Conservation (phyloP, 2,329 filamentous ascomycete species). For the Colletotrichum sp. region DNA sequence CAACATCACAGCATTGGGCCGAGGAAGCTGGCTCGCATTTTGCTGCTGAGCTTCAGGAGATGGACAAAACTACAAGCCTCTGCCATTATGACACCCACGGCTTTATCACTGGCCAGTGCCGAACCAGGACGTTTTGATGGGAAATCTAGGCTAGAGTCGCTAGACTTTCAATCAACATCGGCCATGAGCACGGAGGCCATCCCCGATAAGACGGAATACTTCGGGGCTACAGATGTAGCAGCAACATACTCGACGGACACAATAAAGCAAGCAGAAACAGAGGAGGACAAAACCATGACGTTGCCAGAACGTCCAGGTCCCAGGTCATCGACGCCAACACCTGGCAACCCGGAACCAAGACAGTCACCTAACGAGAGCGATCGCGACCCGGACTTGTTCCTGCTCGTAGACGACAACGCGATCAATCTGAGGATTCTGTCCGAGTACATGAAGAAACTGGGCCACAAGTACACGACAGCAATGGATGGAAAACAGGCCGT, state of each 20-base stretch:
- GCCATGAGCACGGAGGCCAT: background rate
- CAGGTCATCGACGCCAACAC: background rate
- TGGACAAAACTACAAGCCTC: constrained; percentile 24
- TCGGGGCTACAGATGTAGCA: background rate
- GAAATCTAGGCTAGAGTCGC: background rate
- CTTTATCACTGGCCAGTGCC: background rate
- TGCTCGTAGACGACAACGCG: constrained; percentile 46
- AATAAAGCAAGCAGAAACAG: background rate
- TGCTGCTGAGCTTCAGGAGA: constrained; percentile 29
- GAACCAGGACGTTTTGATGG: background rate
- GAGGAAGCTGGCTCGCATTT: constrained; percentile 38
- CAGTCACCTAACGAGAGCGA: background rate
- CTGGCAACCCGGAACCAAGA: background rate
- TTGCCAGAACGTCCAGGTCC: background rate
- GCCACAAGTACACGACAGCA: constrained; percentile 31
- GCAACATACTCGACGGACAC: background rate
- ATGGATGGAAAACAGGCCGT: constrained; percentile 39
- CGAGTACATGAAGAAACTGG: constrained; percentile 39
- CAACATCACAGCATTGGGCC: constrained; percentile 33
- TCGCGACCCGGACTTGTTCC: constrained; percentile 17
- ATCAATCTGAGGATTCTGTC: constrained; percentile 42
- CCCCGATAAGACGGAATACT: background rate
- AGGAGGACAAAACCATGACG: background rate
- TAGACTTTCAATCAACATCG: background rate
- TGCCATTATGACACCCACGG: background rate